Base-by-base conservation (phyloP, 805 yeast genomes). In the Yarrowia phangngaensis region DNA sequence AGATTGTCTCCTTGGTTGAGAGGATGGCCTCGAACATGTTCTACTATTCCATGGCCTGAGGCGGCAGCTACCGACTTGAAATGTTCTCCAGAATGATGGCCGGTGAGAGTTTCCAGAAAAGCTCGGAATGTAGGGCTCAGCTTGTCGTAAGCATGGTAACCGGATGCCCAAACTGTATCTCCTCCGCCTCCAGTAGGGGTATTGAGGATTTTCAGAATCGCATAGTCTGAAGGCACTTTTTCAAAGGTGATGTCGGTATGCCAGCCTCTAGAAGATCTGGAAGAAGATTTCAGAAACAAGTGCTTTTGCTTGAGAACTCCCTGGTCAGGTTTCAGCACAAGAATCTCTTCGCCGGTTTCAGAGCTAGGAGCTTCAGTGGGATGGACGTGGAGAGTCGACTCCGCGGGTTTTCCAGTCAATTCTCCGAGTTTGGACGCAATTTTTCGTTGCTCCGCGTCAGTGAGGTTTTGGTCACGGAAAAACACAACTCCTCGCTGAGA, bases 211-310 rank as follows among this genome's bases (percentile, higher is more conserved):
- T 77, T 71, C 59, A 84, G 78, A 54, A 80, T 73, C 0, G 94
- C 83, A 50, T 75, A 70, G 15, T 84, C 83, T 5, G 90, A 82
- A 8, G 90, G 84, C 61, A 80, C 85, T 46, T 73, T 73, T 63
- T 84, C 92, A 62, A 81, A 84, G 16, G 87, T 76, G 30, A 82
- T 82, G 62, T 84, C 94, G 4, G 84, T 73, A 64, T 84, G 94
- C 84, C 86, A 84, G 9, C 62, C 65, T 58, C 40, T 58, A 60
- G 40, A 50, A 41, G 17, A 14, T 28, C 22, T 26, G 20, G 16
- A 19, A 12, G 45, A 14, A 11, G 27, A 13, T 16, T 38, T 9
- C 20, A 8, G 8, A 1, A 38, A 14, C 8, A 19, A 38, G 6
- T 40, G 22, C 11, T 19, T 13, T 15, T 24, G 19, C 32, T 33